Evolutionary conservation across 768 basidiomycete genomes (phyloP), one percentile per base, ranked within the genome.

Genomic region (Lanmaoa pseudosensibilis): DNA sequence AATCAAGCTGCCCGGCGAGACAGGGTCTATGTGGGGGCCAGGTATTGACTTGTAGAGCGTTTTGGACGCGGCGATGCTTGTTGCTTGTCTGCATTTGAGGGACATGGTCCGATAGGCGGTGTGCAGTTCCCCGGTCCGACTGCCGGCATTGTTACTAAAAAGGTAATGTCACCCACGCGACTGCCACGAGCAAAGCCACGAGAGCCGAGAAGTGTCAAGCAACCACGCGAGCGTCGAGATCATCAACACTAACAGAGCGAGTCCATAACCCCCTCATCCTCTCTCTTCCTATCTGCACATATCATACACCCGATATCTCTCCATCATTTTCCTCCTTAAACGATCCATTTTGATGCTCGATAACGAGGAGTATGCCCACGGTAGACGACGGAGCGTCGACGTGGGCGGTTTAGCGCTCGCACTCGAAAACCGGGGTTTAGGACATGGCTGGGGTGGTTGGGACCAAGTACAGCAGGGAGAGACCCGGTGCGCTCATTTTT

Each of bases 351-450:
- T 41, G 47, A 73, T 73, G 71, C 49, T 74, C 34, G 62, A 62
- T 47, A 69, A 59, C 52, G 69, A 72, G 49, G 73, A 71, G 36
- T 61, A 51, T 32, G 46, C 56, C 46, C 67, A 69, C 43, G 73
- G 66, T 37, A 74, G 83, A 56, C 78, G 94, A 51, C 77, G 90
- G 46, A 94, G 90, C 68, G 92, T 94, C 54, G 94, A 98, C 72
- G 81, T 92, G 41, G 94, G 94, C 13, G 94, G 94, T 33, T 80
- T 98, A 56, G 84, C 87, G 55, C 85, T 93, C 47, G 92, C 93
- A 1, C 82, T 90, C 48, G 78, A 75, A 55, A 83, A 82, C 61
- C 75, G 71, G 46, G 83, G 82, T 41, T 75, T 82, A 56, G 87
- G 90, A 27, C 82, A 84, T 65, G 88, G 88, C 37, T 88, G 90